Conservation (phyloP, 805 yeast genomes). For the Metschnikowia reukaufii region DNA sequence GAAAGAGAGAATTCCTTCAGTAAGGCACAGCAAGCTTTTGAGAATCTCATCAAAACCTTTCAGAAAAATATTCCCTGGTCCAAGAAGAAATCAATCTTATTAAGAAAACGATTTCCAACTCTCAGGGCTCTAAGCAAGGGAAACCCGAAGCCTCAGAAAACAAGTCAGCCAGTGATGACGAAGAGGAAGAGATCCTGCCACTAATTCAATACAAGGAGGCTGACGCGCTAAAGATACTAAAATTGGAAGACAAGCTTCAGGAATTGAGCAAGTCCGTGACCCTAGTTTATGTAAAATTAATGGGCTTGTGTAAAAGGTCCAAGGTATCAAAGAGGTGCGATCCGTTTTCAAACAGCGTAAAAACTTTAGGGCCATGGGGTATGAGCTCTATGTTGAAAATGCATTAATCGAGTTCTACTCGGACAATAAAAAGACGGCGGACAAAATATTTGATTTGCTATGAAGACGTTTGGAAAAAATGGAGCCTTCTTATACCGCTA, state of each 20-base stretch:
- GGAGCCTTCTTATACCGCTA: slow-evolving; percentile 68
- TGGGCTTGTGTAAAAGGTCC: slow-evolving; percentile 71
- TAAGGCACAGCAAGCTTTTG: slow-evolving; percentile 51
- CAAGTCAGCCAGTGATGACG: slow-evolving; percentile 22
- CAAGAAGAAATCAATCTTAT: slow-evolving; percentile 24
- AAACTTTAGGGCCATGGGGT: slow-evolving; percentile 54
- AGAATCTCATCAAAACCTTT: slow-evolving; percentile 50
- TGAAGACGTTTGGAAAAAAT: slow-evolving; percentile 53
- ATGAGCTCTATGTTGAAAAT: slow-evolving; percentile 76
- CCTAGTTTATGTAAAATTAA: slow-evolving; percentile 62
- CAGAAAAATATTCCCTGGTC: slow-evolving; percentile 34
- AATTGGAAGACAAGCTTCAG: slow-evolving; percentile 23
- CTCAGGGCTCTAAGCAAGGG: slow-evolving; percentile 3
- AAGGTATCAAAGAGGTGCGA: slow-evolving; percentile 74
- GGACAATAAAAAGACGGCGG: slow-evolving; percentile 66
- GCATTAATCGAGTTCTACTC: slow-evolving; percentile 78
- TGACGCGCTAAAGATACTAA: slow-evolving; percentile 25
- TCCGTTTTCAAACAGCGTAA: slow-evolving; percentile 66
- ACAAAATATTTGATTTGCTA: slow-evolving; percentile 72
- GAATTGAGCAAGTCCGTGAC: slow-evolving; percentile 49
- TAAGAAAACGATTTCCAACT: slow-evolving; percentile 12
- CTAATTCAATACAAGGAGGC: slow-evolving; percentile 18
- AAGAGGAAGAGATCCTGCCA: slow-evolving; percentile 16
- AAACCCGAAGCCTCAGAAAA: slow-evolving; percentile 8
- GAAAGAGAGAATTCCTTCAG: slow-evolving; percentile 58